Evolutionary conservation across 495 filamentous ascomycete genomes (phyloP).

Genomic region (Daldinia childiae): DNA sequence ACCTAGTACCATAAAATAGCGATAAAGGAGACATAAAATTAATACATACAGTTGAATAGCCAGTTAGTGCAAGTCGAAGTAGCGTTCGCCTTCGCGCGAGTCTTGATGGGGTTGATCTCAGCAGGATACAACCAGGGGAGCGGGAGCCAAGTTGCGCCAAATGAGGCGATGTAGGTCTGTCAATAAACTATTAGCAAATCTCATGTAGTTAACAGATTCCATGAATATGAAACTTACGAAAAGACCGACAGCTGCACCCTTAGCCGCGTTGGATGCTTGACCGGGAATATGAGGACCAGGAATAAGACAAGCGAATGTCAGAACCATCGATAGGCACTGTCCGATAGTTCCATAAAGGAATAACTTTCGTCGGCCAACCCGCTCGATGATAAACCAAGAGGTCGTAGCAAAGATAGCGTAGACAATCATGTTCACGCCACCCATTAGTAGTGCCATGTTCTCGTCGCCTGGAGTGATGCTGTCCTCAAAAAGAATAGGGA

Average conservation of each 20-base stretch:
- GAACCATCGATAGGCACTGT: constrained; percentile 73
- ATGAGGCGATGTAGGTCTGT: constrained; percentile 54
- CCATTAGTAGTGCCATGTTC: constrained; percentile 72
- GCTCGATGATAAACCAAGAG: constrained; percentile 85
- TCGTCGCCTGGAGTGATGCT: neutral
- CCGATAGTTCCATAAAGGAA: constrained; percentile 75
- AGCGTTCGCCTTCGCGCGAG: constrained; percentile 78
- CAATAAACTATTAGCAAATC: neutral
- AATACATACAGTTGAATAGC: constrained; percentile 72
- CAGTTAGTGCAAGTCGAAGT: constrained; percentile 80
- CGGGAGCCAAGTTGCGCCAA: constrained; percentile 73
- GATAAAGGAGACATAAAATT: neutral
- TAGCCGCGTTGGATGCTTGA: constrained; percentile 16
- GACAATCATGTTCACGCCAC: constrained; percentile 82
- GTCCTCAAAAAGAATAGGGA: neutral
- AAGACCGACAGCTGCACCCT: constrained; percentile 60
- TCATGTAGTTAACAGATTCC: no score
- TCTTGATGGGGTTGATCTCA: constrained; percentile 75
- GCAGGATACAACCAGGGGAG: constrained; percentile 63
- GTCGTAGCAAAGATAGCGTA: constrained; percentile 80
- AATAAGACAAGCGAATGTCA: constrained; percentile 72
- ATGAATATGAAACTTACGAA: constrained; percentile 50
- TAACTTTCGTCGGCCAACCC: constrained; percentile 74
- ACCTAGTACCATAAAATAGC: no score
- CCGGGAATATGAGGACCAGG: constrained; percentile 55